Conservation (phyloP, 306 rosid species). For the Nissolia schottii region DNA sequence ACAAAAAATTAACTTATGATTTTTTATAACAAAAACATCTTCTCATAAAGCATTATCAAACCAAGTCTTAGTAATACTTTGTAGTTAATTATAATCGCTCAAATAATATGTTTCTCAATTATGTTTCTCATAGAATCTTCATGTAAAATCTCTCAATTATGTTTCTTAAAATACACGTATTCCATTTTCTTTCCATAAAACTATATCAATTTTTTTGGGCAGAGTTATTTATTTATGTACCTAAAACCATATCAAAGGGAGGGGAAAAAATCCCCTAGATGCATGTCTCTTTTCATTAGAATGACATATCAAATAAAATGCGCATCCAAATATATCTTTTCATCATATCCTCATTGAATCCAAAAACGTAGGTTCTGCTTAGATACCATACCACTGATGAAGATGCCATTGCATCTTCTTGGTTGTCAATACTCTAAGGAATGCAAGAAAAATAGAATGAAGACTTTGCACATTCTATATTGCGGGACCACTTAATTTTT, state of each 20-base stretch:
- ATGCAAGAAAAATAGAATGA: slow-evolving; percentile 3
- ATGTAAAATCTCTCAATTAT: not conserved
- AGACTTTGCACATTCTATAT: slow-evolving; percentile 19
- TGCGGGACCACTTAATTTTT: slow-evolving; percentile 40
- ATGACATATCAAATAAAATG: slow-evolving; percentile 19
- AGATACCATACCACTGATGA: slow-evolving; percentile 50
- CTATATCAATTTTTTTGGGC: not conserved
- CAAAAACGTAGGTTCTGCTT: slow-evolving; percentile 24
- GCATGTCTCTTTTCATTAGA: not conserved
- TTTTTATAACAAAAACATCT: too few relatives aligned
- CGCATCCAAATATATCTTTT: slow-evolving; percentile 31
- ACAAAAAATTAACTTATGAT: too few relatives aligned
- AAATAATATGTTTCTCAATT: not conserved
- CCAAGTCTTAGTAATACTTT: not conserved
- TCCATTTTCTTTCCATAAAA: too few relatives aligned
- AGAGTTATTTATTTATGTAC: not conserved
- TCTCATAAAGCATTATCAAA: too few relatives aligned
- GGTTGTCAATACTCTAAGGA: slow-evolving; percentile 34
- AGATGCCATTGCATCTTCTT: slow-evolving; percentile 40
- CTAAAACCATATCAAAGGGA: not conserved
- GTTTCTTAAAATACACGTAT: not conserved
- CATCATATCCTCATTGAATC: slow-evolving; percentile 57
- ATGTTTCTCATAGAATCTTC: not conserved
- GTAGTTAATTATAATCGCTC: not conserved
- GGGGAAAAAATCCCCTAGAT: not conserved